Percentiles rank a stretch among this genome's conserved stretches.
phyloP scores from a whole-genome alignment of 163 green algal genomes.

The Chlorella variabilis region DNA sequence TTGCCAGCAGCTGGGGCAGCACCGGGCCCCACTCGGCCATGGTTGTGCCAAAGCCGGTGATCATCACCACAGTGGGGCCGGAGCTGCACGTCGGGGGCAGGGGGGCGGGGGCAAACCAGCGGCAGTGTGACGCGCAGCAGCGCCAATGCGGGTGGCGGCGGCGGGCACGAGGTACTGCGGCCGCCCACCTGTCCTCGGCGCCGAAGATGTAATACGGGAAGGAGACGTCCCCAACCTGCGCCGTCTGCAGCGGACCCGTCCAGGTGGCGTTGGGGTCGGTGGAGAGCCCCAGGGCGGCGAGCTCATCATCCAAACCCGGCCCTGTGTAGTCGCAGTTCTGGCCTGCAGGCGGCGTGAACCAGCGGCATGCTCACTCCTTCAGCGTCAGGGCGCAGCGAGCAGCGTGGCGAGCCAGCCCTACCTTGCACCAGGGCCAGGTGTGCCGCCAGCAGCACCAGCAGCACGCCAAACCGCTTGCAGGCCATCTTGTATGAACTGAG shows the following conservation, averaged over 20 bases:
- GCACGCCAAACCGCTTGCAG: too few relatives aligned
- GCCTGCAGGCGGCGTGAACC: too few relatives aligned
- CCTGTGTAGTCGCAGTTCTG: too few relatives aligned
- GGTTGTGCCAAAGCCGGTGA: slow-evolving; percentile 26
- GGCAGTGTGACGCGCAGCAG: background rate
- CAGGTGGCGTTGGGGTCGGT: background rate
- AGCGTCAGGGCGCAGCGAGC: too few relatives aligned
- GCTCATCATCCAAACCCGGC: background rate
- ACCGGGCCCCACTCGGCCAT: slow-evolving; percentile 24
- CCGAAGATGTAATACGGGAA: background rate
- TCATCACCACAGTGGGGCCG: slow-evolving; percentile 12
- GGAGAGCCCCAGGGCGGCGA: background rate
- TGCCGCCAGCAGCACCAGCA: too few relatives aligned
- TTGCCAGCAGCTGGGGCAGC: slow-evolving; percentile 8
- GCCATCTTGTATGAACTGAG: too few relatives aligned
- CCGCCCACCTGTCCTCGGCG: background rate
- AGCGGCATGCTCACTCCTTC: too few relatives aligned
- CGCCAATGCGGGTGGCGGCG: background rate
- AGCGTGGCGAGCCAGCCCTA: too few relatives aligned
- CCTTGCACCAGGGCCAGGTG: too few relatives aligned
- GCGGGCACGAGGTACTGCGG: too few relatives aligned
- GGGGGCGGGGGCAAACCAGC: background rate
- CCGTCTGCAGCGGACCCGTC: background rate
- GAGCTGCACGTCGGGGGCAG: background rate
- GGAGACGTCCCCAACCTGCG: background rate